Conservation (phyloP, 75 land plant species). For the Pinus albicaulis region DNA sequence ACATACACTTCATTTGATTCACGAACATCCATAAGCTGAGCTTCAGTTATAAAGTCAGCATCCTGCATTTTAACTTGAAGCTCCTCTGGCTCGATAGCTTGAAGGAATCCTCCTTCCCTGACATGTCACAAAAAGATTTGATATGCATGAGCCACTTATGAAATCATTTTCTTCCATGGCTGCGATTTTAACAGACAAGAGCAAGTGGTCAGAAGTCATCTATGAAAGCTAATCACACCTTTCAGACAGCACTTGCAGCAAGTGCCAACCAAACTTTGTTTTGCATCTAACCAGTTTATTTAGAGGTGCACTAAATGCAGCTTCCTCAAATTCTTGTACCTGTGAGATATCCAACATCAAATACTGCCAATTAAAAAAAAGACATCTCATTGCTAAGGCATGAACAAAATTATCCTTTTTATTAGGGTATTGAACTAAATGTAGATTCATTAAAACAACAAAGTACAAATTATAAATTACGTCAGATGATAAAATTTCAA, state of each 20-base stretch:
- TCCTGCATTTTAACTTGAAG: constrained; percentile 74
- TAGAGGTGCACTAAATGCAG: constrained; percentile 86
- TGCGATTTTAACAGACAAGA: neutral
- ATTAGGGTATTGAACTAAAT: neutral
- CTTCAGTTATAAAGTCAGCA: constrained; percentile 63
- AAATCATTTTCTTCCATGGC: neutral
- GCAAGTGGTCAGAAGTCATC: neutral
- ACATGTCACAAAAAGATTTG: neutral
- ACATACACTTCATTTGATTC: constrained; percentile 95
- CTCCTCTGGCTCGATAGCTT: constrained; percentile 69
- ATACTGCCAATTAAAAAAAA: neutral
- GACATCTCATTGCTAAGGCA: constrained; percentile 3
- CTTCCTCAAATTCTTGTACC: constrained; percentile 97
- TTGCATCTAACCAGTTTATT: constrained; percentile 84
- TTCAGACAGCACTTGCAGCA: constrained; percentile 89
- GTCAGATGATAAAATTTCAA: neutral
- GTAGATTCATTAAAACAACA: neutral
- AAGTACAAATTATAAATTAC: neutral
- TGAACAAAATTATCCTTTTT: neutral
- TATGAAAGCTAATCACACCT: constrained; percentile 41
- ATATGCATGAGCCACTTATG: neutral
- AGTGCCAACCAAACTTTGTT: constrained; percentile 97
- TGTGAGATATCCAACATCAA: constrained; percentile 12
- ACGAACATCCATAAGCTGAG: constrained; percentile 89
- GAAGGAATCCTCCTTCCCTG: constrained; percentile 71